Evolutionary conservation across 2,329 filamentous ascomycete species (phyloP).

Genomic region (Arachnomyces sp.): DNA sequence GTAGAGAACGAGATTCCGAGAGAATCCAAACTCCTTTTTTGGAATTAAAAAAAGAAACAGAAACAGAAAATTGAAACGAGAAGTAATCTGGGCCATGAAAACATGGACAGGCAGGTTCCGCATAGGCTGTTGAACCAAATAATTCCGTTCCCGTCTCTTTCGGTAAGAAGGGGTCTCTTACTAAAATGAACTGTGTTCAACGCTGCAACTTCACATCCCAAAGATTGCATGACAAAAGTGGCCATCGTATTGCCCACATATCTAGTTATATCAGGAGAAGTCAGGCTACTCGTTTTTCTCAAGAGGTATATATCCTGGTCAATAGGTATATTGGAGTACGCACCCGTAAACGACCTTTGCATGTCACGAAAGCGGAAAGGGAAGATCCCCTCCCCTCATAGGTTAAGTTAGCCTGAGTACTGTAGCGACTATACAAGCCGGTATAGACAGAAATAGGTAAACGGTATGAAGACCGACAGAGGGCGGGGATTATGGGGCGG

Average conservation of each 20-base stretch:
- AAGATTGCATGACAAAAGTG: constrained; percentile 83
- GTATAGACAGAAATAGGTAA: constrained; percentile 10
- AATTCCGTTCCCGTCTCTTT: not conserved
- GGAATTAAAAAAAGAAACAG: constrained; percentile 1
- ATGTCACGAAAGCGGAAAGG: constrained; percentile 8
- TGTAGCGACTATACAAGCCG: too few relatives aligned
- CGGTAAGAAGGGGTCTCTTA: constrained; percentile 40
- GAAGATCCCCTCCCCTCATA: constrained; percentile 26
- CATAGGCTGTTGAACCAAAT: constrained; percentile 4
- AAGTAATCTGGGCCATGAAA: constrained; percentile 1
- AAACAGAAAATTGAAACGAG: not conserved
- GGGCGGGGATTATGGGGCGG: constrained; percentile 5
- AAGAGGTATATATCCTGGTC: constrained; percentile 6
- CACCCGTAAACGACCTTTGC: constrained; percentile 48
- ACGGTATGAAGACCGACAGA: constrained; percentile 5
- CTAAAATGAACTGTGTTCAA: constrained; percentile 98
- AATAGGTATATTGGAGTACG: constrained; percentile 9
- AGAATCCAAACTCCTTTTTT: too few relatives aligned
- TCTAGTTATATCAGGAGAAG: constrained; percentile 40
- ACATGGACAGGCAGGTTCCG: not conserved
- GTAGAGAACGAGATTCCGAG: too few relatives aligned
- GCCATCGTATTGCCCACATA: constrained; percentile 98
- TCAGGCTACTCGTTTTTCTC: not conserved
- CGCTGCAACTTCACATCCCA: constrained; percentile 88
- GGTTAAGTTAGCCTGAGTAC: constrained; percentile 5